These are phyloP conservation scores for Houttuynia cordata DNA, from an alignment of 164 flowering plant species.

Conservation along the genomic window DNA sequence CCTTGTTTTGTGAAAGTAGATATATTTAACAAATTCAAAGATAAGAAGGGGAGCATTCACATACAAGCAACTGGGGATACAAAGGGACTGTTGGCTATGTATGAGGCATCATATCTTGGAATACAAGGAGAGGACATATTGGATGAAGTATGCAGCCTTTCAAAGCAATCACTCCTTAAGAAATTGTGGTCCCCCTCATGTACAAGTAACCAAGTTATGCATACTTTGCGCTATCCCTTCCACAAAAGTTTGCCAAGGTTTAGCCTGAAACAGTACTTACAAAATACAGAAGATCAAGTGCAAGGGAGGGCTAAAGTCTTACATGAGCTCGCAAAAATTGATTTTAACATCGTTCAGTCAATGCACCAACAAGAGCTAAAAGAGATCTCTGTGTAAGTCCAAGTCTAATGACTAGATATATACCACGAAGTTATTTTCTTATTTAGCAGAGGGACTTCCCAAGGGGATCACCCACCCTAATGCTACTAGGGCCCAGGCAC, in stretches of 20 bases:
- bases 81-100: conserved; percentile 17
- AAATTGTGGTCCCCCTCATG: too few species aligned
- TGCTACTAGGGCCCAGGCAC: too few species aligned
- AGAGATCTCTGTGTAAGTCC: background rate
- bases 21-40: background rate
- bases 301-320: background rate
- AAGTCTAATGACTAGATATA: background rate
- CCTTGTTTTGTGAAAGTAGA: too few species aligned
- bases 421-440: too few species aligned
- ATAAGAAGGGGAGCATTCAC: background rate
- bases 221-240: background rate
- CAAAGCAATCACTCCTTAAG: background rate
- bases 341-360: background rate
- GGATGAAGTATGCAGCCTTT: conserved; percentile 18
- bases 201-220: background rate
- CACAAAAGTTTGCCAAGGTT: background rate
- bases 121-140: conserved; percentile 37
- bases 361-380: background rate
- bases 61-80: conserved; percentile 5
- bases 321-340: background rate
- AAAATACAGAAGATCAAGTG: background rate
- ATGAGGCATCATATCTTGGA: conserved; percentile 24
- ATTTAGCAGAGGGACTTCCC: too few species aligned
- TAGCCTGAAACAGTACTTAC: background rate
- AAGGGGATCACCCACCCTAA: too few species aligned